Base-by-base conservation (phyloP, 768 basidiomycete genomes). In the Hydnum rufescens region DNA sequence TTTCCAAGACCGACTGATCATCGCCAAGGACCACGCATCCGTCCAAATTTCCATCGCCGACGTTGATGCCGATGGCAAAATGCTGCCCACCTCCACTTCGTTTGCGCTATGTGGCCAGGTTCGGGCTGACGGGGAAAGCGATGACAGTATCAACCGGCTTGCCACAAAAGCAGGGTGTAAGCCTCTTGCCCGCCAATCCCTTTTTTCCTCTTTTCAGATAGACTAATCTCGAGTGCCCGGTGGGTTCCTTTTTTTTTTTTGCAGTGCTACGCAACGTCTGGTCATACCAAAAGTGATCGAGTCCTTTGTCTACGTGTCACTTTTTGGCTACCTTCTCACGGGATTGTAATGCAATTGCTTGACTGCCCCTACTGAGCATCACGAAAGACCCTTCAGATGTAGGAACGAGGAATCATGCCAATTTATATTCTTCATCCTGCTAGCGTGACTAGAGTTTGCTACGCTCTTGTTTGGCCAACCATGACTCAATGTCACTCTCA, bases 1-100 rank as follows among this genome's bases (percentile, higher is more conserved):
- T 54, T 46, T 6, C 16, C 54, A 55, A 95, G 90, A 92, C 78
- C 89, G 93, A 60, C 74, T 99, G 64, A 96, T 99, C 71, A 96
- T 84, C 58, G 86, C 93, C 61, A 97, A 97, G 73, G 95, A 99
- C 71, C 88, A 97, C 66, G 93, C 95, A 32, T 95, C 92, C 30
- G 90, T 99, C 64, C 95, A 99, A 67, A 80, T 99, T 67, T 83
- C 79, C 69, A 74, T 99, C 60, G 83, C 74, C 55, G 93, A 97
- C 62, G 95, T 99, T 63, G 92, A 97, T 64, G 77, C 81, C 59
- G 77, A 76, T 51, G 92, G 90, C 64, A 76, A 76, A 60, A 86
- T 86, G 16, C 67, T 83, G 60, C 64, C 66, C 63, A 83, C 83
- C 47, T 77, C 78, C 56, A 90, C 89, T 55, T 85, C 89, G 54